A percentile compares a stretch with the other conserved stretches of the same genome.
Conservation (phyloP, 1,284 basidiomycete genomes). For the Phellopilus nigrolimitatus region DNA sequence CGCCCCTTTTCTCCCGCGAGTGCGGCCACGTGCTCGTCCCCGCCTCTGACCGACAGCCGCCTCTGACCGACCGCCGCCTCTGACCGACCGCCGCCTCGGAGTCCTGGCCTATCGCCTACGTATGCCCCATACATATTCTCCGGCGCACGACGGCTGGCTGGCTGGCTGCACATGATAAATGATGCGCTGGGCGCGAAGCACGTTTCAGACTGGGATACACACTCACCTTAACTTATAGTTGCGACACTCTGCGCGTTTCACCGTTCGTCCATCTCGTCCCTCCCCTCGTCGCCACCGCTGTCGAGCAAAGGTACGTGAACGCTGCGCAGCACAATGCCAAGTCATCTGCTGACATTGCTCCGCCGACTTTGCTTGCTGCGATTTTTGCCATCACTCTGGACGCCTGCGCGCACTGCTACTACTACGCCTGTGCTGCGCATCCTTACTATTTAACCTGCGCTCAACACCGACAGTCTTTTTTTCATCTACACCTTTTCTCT, state of each 20-base stretch:
- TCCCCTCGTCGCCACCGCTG: slow-evolving; percentile 5
- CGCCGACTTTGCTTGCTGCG: not conserved
- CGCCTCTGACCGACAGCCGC: no score
- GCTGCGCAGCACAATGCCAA: not conserved
- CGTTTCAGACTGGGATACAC: no score
- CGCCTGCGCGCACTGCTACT: not conserved
- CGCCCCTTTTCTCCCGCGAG: no score
- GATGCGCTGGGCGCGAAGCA: no score
- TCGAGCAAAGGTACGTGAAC: slow-evolving; percentile 9
- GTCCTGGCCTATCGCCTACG: no score
- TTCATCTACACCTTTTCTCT: slow-evolving; percentile 1
- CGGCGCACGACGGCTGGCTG: no score
- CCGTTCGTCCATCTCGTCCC: slow-evolving; percentile 11
- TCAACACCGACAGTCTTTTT: not conserved
- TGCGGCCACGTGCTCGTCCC: no score
- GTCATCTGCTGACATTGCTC: not conserved
- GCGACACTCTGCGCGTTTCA: slow-evolving; percentile 16
- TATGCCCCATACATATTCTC: no score
- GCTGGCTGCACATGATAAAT: no score
- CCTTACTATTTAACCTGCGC: not conserved
- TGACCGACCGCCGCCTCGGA: no score
- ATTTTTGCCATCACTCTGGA: slow-evolving; percentile 2
- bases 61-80: no score
- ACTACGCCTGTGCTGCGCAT: not conserved
- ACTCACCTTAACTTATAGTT: no score